Evolutionary conservation across 192 early-diverging fungal genomes (phyloP), one percentile per base, ranked within the genome.

Genomic region (Martensiomyces pterosporus): DNA sequence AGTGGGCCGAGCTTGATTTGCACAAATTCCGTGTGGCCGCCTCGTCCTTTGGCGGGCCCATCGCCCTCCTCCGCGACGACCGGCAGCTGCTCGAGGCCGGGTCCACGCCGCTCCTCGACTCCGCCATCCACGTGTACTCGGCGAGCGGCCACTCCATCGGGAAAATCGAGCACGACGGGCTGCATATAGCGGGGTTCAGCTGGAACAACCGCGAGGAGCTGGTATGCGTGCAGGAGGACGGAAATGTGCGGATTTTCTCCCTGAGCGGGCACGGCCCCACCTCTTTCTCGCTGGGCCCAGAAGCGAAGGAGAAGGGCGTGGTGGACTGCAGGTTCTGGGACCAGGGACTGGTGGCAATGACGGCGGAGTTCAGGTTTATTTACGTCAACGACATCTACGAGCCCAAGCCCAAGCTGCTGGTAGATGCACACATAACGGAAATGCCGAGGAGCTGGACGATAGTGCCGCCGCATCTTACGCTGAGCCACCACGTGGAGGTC

Each of bases 51-150:
- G 96, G 90, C 22, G 96, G 96, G 8, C 96, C 96, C 5, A 85
- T 76, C 87, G 97, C 97, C 4, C 79, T 96, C 65, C 83, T 96
- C n/a, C 81, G 94, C 22, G 89, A 96, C 51, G 93, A 95, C 61
- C 78, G 80, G 29, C 89, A 91, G 58, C 72, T 97, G 12, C 49
- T 92, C 2, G 68, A 83, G 18, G 72, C 96, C 1, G 81, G 88
- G 27, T 78, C 82, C 5, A 82, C 87, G 27, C 85, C 85, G 23
- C 60, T 81, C 10, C 70, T 86, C 2, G 89, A 89, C 55, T 84
- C 91, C 3, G 81, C 81, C 17, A 86, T 97, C 32, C 81, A 81
- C 50, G 79, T 99, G 12, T 96, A 91, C 53, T 85, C 90, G 7
- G 86, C 87, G 23, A 79, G 90, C 23, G 97, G 97, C 27, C 81